Evolutionary conservation across 345 rosid genomes (phyloP).

Genomic region (Aethionema arabicum): DNA sequence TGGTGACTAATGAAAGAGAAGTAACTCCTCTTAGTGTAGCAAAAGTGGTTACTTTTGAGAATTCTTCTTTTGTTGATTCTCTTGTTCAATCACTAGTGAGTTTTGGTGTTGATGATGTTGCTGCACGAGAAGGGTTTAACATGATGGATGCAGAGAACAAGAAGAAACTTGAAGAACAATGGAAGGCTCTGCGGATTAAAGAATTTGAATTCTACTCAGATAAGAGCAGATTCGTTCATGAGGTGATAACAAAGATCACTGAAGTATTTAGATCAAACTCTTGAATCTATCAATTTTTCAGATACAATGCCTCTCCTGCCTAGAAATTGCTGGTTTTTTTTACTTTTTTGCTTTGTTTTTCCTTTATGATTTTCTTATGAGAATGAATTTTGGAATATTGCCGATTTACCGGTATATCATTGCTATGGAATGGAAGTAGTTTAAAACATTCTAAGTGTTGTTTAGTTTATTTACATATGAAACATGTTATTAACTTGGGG

Average conservation of each 20-base stretch:
- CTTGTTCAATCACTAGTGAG: conserved; percentile 20
- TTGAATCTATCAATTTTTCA: background rate
- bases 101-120: conserved; percentile 34
- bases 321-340: conserved; percentile 11
- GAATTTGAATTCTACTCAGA: conserved; percentile 22
- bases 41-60: conserved; percentile 4
- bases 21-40: background rate
- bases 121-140: conserved; percentile 30
- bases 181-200: conserved; percentile 23
- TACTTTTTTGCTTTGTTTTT: background rate
- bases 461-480: background rate
- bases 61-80: conserved; percentile 18
- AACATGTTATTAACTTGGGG: background rate
- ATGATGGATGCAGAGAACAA: conserved; percentile 23
- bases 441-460: conserved; percentile 1
- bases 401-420: conserved; percentile 25
- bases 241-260: conserved; percentile 24
- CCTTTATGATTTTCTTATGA: conserved; percentile 11
- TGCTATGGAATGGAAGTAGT: background rate
- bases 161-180: conserved; percentile 35
- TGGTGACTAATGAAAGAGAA: conserved; percentile 1
- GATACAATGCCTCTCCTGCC: conserved; percentile 1
- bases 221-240: conserved; percentile 33
- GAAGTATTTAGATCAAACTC: conserved; percentile 16
- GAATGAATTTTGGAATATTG: conserved; percentile 28